Percentiles rank a stretch among this genome's conserved stretches.
These are phyloP conservation scores for Fraxinus greggii DNA, from an alignment of 305 asterid genomes.

Conservation along the genomic window DNA sequence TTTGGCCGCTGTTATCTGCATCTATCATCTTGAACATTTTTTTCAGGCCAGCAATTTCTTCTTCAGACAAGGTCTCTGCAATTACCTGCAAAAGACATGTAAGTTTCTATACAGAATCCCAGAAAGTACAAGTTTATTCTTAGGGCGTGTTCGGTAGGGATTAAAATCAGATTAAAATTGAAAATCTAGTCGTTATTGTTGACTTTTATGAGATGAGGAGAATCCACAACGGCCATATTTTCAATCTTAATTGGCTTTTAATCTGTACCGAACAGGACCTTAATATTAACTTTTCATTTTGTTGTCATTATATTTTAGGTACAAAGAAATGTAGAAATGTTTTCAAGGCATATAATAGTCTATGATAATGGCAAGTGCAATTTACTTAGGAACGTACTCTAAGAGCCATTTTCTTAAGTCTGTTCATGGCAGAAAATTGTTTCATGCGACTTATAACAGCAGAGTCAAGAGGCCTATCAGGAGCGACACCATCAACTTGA, in stretches of 20 bases:
- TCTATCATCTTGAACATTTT: slow-evolving; percentile 76
- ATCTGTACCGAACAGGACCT: too few relatives aligned
- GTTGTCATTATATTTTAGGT: background rate
- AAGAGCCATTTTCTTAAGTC: slow-evolving; percentile 79
- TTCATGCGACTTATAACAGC: slow-evolving; percentile 74
- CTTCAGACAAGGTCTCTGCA: slow-evolving; percentile 71
- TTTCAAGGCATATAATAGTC: background rate
- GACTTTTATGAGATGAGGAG: too few relatives aligned
- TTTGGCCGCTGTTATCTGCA: slow-evolving; percentile 66
- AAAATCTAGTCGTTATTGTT: too few relatives aligned
- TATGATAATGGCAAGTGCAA: background rate
- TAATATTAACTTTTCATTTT: background rate
- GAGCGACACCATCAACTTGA: slow-evolving; percentile 75
- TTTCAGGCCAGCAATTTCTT: slow-evolving; percentile 69
- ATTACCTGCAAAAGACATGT: slow-evolving; percentile 47
- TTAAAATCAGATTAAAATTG: too few relatives aligned
- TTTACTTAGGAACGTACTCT: slow-evolving; percentile 41
- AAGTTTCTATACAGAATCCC: background rate
- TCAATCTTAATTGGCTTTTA: too few relatives aligned
- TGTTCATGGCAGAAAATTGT: slow-evolving; percentile 74
- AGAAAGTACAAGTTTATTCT: background rate
- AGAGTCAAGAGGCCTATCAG: slow-evolving; percentile 70
- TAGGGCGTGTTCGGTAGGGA: too few relatives aligned
- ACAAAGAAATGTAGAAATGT: background rate
- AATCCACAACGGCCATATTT: too few relatives aligned